Conservation (phyloP, 371 early-diverging fungal genomes). For the Mucor racemosus region DNA sequence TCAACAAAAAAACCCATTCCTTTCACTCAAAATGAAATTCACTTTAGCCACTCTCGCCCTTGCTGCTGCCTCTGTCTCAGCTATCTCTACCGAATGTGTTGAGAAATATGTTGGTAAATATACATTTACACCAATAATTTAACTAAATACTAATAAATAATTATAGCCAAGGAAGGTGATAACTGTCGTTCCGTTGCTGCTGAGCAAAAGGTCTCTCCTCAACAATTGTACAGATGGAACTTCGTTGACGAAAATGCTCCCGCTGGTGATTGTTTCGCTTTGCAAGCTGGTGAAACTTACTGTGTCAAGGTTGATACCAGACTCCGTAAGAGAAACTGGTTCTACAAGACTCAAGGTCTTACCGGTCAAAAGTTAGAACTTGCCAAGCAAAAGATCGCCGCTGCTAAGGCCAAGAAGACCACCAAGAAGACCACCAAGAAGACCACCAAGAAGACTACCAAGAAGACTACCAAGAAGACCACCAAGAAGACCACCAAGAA, state of each 20-base stretch:
- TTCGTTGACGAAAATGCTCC: not conserved
- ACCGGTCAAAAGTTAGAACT: conserved; percentile 29
- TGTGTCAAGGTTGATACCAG: conserved; percentile 21
- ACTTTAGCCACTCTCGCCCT: conserved; percentile 30
- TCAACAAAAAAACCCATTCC: conserved; percentile 28
- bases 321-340: conserved; percentile 28
- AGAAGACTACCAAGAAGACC: conserved; percentile 11
- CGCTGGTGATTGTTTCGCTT: conserved; percentile 15
- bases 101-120: conserved; percentile 26
- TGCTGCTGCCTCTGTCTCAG: conserved; percentile 20
- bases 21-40: conserved; percentile 37
- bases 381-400: conserved; percentile 30
- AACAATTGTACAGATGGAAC: conserved; percentile 26
- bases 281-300: conserved; percentile 19
- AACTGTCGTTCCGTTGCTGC: conserved; percentile 22
- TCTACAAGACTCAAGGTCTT: conserved; percentile 33
- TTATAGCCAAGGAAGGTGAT: conserved; percentile 24
- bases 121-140: not conserved
- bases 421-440: conserved; percentile 18
- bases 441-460: conserved; percentile 13
- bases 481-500: conserved; percentile 37
- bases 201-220: conserved; percentile 1
- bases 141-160: not conserved
- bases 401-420: conserved; percentile 25
- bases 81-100: conserved; percentile 15